A percentile compares a stretch with the other conserved stretches of the same genome.
Conservation (phyloP, 140 eudicot genomes). For the Ambrosia hybrid region DNA sequence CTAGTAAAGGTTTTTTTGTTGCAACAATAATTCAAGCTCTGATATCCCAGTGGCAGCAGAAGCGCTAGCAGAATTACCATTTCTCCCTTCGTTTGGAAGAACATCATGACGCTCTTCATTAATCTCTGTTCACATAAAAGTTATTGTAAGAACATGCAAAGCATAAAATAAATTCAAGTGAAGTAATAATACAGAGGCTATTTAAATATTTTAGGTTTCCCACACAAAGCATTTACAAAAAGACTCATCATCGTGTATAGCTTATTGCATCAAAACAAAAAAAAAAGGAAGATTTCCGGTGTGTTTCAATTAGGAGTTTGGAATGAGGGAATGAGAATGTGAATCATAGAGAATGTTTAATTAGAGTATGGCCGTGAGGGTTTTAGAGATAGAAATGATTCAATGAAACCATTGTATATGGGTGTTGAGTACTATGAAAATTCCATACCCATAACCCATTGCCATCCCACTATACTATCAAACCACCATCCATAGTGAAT, state of each 20-base stretch:
- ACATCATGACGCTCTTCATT: constrained; percentile 41
- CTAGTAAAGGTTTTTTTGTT: constrained; percentile 81
- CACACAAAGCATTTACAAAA: background rate
- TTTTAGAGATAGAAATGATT: no score
- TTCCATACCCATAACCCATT: no score
- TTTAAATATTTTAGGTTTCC: constrained; percentile 1
- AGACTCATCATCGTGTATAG: background rate
- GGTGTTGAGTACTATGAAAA: no score
- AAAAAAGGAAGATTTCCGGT: background rate
- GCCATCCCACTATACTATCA: no score
- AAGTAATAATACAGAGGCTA: constrained; percentile 1
- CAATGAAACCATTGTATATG: no score
- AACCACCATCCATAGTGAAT: no score
- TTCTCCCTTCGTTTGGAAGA: constrained; percentile 39
- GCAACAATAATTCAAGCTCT: constrained; percentile 79
- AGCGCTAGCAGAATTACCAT: constrained; percentile 26
- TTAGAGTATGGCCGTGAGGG: no score
- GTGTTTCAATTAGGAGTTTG: background rate
- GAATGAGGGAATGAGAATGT: background rate
- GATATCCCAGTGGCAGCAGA: constrained; percentile 48
- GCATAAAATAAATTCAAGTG: constrained; percentile 4
- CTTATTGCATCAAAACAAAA: background rate
- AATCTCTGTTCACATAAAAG: constrained; percentile 45
- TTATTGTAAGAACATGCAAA: constrained; percentile 23
- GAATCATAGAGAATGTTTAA: background rate